A percentile compares a stretch with the other conserved stretches of the same genome.
Conservation (phyloP, 768 basidiomycete species). For the Suillus lakei region DNA sequence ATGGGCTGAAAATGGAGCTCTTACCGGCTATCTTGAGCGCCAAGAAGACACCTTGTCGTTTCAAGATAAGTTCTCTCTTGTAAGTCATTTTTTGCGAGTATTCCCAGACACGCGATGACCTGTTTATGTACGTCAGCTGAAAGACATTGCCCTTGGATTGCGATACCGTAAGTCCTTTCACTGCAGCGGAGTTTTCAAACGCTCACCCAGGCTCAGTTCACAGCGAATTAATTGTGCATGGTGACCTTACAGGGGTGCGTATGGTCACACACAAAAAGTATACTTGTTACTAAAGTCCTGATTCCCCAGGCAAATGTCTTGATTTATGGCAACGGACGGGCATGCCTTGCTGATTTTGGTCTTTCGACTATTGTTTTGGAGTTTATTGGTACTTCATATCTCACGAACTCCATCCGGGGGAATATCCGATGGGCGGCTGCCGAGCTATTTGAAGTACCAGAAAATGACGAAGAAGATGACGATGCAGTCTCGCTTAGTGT, state of each 20-base stretch:
- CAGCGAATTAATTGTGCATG: background rate
- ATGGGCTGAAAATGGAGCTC: constrained; percentile 20
- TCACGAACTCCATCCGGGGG: constrained; percentile 34
- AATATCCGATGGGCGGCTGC: constrained; percentile 50
- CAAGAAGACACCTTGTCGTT: constrained; percentile 8
- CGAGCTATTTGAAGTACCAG: constrained; percentile 32
- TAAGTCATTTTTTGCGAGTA: constrained; percentile 7
- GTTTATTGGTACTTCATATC: constrained; percentile 28
- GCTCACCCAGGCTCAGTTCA: background rate
- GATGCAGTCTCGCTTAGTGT: too few relatives aligned
- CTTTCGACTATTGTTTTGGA: constrained; percentile 44
- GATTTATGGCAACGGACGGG: constrained; percentile 43
- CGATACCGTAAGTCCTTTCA: too few relatives aligned
- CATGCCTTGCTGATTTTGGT: constrained; percentile 48
- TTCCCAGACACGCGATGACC: background rate
- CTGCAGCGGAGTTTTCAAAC: background rate
- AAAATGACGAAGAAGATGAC: background rate
- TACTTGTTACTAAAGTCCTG: background rate
- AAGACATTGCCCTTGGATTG: background rate
- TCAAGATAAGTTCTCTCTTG: constrained; percentile 18
- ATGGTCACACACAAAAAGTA: too few relatives aligned
- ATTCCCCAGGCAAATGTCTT: constrained; percentile 20
- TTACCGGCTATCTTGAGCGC: constrained; percentile 20
- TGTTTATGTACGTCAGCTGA: background rate
- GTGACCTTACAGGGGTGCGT: constrained; percentile 12